phyloP scores from a whole-genome alignment of 1,139 yeast species.

The Yamadazyma siamensis region DNA sequence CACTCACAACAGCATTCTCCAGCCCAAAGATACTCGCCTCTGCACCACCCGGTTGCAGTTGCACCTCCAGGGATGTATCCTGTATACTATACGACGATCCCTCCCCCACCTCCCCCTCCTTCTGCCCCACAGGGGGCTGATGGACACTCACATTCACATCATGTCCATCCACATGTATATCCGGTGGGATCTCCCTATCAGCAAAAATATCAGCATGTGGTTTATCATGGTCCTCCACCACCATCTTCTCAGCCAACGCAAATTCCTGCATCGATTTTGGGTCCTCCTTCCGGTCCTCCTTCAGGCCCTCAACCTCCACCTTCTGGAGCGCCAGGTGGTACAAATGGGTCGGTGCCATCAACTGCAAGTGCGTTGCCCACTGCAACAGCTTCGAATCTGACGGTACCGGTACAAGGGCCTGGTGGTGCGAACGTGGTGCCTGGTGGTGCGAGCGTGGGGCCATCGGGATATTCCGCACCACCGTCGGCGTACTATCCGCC shows the following conservation, averaged over 20 bases:
- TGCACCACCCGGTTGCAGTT: background rate
- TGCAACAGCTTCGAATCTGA: too few species aligned
- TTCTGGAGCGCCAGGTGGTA: too few species aligned
- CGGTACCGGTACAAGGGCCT: too few species aligned
- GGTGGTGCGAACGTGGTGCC: too few species aligned
- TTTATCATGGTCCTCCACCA: slow-evolving; percentile 13
- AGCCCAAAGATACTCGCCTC: slow-evolving; percentile 8
- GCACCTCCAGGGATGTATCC: slow-evolving; percentile 24
- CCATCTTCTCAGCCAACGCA: slow-evolving; percentile 4
- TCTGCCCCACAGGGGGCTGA: slow-evolving; percentile 12
- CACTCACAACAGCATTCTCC: slow-evolving; percentile 18
- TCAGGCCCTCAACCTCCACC: slow-evolving; percentile 13
- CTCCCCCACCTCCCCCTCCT: slow-evolving; percentile 16
- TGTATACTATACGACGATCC: slow-evolving; percentile 19
- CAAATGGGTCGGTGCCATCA: too few species aligned
- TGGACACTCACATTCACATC: slow-evolving; percentile 2
- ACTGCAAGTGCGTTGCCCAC: too few species aligned
- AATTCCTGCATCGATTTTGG: too few species aligned
- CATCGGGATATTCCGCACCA: too few species aligned
- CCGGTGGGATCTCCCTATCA: slow-evolving; percentile 33
- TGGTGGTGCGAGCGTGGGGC: too few species aligned
- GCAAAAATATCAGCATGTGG: slow-evolving; percentile 26
- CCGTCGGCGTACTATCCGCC: slow-evolving; percentile 12
- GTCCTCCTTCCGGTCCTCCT: slow-evolving; percentile 10
- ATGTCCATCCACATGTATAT: slow-evolving; percentile 2